phyloP scores from a whole-genome alignment of 495 filamentous ascomycete genomes.

The Aspergillus leporis region DNA sequence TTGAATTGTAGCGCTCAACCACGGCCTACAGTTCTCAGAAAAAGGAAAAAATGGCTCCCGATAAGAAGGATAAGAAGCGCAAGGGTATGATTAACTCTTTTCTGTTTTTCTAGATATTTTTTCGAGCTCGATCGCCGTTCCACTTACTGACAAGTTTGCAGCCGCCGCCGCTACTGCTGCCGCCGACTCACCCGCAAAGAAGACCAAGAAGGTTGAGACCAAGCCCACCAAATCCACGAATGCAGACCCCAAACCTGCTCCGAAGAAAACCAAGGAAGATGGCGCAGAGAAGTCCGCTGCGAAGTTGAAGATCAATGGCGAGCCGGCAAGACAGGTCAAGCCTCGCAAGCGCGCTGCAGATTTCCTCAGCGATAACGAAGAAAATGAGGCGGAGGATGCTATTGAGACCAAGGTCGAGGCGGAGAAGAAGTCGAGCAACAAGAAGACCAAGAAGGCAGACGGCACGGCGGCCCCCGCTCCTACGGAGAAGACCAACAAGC shows the following conservation, averaged over 20 bases:
- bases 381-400: slow-evolving; percentile 27
- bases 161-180: slow-evolving; percentile 41
- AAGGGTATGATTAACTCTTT: slow-evolving; percentile 56
- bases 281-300: slow-evolving; percentile 23
- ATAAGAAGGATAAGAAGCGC: slow-evolving; percentile 68
- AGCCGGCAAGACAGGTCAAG: slow-evolving; percentile 38
- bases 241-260: slow-evolving; percentile 36
- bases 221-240: slow-evolving; percentile 31
- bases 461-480: slow-evolving; percentile 27
- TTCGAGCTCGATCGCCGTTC: not conserved
- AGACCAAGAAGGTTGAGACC: slow-evolving; percentile 53
- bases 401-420: slow-evolving; percentile 28
- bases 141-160: slow-evolving; percentile 27
- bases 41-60: slow-evolving; percentile 62
- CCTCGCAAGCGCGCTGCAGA: slow-evolving; percentile 58
- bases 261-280: slow-evolving; percentile 38
- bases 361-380: slow-evolving; percentile 48
- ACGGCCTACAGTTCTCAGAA: slow-evolving; percentile 26
- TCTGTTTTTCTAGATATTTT: slow-evolving; percentile 6
- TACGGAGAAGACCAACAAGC: slow-evolving; percentile 36
- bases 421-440: slow-evolving; percentile 30
- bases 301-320: slow-evolving; percentile 36
- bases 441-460: slow-evolving; percentile 46
- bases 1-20: slow-evolving; percentile 13
- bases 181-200: slow-evolving; percentile 58